Evolutionary conservation across 768 basidiomycete genomes (phyloP).

Genomic region (Baorangia bicolor): DNA sequence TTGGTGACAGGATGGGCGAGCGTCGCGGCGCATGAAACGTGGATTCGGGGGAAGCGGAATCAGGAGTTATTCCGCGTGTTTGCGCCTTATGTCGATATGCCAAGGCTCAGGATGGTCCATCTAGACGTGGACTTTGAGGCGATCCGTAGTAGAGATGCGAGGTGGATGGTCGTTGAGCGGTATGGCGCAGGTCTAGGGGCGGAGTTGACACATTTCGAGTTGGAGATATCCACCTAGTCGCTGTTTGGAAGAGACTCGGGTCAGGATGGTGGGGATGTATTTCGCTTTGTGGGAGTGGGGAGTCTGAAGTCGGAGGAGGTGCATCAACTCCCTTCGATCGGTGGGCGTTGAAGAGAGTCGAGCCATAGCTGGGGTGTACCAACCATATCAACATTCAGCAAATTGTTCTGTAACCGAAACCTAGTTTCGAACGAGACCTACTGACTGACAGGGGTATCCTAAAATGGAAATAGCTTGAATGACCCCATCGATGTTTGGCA

Average conservation of each 20-base stretch:
- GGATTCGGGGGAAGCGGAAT: constrained; percentile 42
- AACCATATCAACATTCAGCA: too few relatives aligned
- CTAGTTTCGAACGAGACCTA: background rate
- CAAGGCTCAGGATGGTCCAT: constrained; percentile 36
- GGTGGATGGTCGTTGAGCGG: constrained; percentile 8
- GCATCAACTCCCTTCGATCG: background rate
- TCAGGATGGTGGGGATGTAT: constrained; percentile 5
- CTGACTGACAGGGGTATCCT: background rate
- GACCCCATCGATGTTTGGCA: constrained; percentile 15
- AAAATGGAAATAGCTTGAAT: background rate
- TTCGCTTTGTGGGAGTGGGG: constrained; percentile 7
- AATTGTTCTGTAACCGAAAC: too few relatives aligned
- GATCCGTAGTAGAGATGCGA: constrained; percentile 20
- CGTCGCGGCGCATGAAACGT: constrained; percentile 40
- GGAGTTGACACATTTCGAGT: background rate
- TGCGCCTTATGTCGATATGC: constrained; percentile 31
- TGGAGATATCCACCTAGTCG: background rate
- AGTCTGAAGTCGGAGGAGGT: background rate
- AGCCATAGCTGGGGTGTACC: background rate
- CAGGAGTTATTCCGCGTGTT: constrained; percentile 36
- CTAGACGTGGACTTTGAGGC: constrained; percentile 38
- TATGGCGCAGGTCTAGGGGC: background rate
- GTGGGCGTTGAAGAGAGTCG: constrained; percentile 14
- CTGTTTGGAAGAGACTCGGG: constrained; percentile 18
- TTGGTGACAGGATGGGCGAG: constrained; percentile 47